Conservation (phyloP, 2,329 filamentous ascomycete species). For the Monosporascus sp. region DNA sequence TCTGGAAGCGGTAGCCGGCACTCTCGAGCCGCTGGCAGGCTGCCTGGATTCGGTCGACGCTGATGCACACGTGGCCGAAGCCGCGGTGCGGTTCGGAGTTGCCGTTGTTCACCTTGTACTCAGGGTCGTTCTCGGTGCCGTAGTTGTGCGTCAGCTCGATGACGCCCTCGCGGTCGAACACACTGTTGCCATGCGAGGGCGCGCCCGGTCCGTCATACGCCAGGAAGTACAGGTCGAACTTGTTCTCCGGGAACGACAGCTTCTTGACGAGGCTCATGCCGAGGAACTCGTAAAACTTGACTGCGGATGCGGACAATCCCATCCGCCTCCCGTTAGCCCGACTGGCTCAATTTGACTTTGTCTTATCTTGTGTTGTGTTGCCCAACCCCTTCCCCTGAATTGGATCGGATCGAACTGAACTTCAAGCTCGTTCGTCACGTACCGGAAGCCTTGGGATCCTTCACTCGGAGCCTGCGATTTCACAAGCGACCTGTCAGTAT, state of each 20-base stretch:
- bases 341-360: neutral
- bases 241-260: conserved; percentile 76
- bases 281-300: conserved; percentile 92
- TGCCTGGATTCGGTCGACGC: conserved; percentile 78
- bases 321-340: neutral
- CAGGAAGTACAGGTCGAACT: conserved; percentile 95
- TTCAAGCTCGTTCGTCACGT: conserved; percentile 11
- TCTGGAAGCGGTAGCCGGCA: conserved; percentile 90
- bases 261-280: conserved; percentile 82
- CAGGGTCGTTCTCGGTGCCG: conserved; percentile 79
- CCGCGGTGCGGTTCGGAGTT: conserved; percentile 84
- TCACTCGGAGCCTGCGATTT: conserved; percentile 73
- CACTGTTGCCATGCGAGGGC: conserved; percentile 64
- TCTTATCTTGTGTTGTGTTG: too few species aligned
- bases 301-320: conserved; percentile 28
- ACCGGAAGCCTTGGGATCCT: conserved; percentile 81
- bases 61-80: conserved; percentile 83
- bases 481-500: neutral
- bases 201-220: conserved; percentile 77
- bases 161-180: conserved; percentile 80
- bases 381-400: too few species aligned
- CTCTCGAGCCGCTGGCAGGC: conserved; percentile 87
- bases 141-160: conserved; percentile 84
- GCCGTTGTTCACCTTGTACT: conserved; percentile 79
- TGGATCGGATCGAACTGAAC: too few species aligned